A percentile compares a stretch with the other conserved stretches of the same genome.
These are phyloP conservation scores for Colletotrichum costaricense DNA, from an alignment of 2,329 filamentous ascomycete genomes.

Conservation along the genomic window DNA sequence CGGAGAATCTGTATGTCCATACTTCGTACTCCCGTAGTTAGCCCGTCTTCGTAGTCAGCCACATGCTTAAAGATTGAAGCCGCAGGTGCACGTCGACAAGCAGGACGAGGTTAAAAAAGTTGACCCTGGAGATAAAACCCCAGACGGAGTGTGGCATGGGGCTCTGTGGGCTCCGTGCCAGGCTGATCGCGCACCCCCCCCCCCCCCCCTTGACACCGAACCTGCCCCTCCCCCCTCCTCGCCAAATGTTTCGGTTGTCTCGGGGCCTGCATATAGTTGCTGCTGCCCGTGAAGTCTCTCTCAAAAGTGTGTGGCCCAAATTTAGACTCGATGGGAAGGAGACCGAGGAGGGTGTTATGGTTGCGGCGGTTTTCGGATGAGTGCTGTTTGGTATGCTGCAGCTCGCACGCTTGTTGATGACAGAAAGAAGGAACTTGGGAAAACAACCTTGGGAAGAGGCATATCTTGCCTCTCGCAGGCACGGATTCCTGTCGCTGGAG, in stretches of 20 bases:
- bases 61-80: not conserved
- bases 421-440: not conserved
- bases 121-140: not conserved
- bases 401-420: conserved; percentile 31
- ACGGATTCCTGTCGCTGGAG: not conserved
- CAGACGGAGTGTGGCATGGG: conserved; percentile 6
- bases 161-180: conserved; percentile 20
- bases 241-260: conserved; percentile 29
- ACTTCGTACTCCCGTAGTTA: too few species aligned
- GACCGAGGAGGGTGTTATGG: not conserved
- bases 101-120: not conserved
- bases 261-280: conserved; percentile 12
- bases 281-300: not conserved
- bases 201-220: not conserved
- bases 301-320: conserved; percentile 8
- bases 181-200: not conserved
- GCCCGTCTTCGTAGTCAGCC: not conserved
- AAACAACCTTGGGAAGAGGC: not conserved
- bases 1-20: too few species aligned
- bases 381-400: conserved; percentile 33
- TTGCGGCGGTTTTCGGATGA: conserved; percentile 28
- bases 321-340: conserved; percentile 15
- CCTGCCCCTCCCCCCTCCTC: not conserved
- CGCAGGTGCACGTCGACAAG: not conserved
- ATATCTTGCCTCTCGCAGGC: not conserved